Evolutionary conservation across 2,329 filamentous ascomycete genomes (phyloP).

Genomic region (Aspergillus thermomutatus): DNA sequence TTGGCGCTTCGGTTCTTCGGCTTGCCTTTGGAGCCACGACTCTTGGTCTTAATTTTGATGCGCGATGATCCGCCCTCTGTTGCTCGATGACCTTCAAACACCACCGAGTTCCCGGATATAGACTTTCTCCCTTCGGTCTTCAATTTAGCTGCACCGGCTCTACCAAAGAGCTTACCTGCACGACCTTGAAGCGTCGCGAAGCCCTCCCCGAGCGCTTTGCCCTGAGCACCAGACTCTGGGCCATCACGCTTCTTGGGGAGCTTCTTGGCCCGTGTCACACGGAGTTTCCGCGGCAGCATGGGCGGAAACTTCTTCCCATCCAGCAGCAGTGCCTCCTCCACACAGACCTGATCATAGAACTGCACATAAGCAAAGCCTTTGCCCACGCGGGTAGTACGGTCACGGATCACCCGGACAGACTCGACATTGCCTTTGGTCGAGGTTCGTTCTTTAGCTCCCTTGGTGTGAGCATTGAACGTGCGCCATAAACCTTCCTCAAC

Average conservation of each 20-base stretch:
- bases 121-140: constrained; percentile 25
- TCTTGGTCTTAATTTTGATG: constrained; percentile 37
- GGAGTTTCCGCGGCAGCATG: constrained; percentile 82
- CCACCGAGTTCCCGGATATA: constrained; percentile 33
- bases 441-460: constrained; percentile 24
- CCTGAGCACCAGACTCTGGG: constrained; percentile 11
- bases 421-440: constrained; percentile 74
- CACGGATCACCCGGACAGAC: constrained; percentile 87
- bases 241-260: constrained; percentile 45
- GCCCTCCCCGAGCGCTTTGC: constrained; percentile 23
- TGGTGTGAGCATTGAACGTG: constrained; percentile 37
- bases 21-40: constrained; percentile 40
- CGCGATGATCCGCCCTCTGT: constrained; percentile 28
- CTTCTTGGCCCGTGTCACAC: constrained; percentile 82
- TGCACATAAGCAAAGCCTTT: constrained; percentile 98
- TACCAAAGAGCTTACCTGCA: constrained; percentile 36
- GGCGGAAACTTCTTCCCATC: constrained; percentile 92
- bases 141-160: constrained; percentile 37
- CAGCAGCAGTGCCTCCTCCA: constrained; percentile 85
- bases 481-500: constrained; percentile 74
- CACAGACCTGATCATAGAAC: constrained; percentile 82
- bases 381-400: constrained; percentile 84
- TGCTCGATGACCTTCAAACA: constrained; percentile 47
- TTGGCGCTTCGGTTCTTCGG: constrained; percentile 40
- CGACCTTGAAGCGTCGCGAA: constrained; percentile 39